A percentile compares a stretch with the other conserved stretches of the same genome.
phyloP scores from a whole-genome alignment of 495 filamentous ascomycete species.

The Penicillium tannophilum region DNA sequence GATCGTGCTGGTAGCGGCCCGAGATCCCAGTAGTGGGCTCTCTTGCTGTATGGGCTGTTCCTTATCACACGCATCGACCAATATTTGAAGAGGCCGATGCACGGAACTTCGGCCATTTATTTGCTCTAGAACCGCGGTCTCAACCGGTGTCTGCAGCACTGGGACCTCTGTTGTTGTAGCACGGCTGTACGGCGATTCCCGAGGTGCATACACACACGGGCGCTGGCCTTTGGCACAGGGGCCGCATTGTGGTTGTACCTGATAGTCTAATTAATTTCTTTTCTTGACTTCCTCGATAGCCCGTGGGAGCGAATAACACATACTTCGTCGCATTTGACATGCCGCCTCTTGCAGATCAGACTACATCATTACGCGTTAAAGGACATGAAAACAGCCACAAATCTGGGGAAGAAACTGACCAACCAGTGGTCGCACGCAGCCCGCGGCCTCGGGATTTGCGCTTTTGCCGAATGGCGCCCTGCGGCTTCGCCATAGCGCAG shows the following conservation, averaged over 20 bases:
- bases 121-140: background rate
- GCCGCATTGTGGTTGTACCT: slow-evolving; percentile 34
- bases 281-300: background rate
- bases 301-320: background rate
- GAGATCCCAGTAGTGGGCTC: background rate
- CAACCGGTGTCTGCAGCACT: background rate
- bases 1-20: background rate
- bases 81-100: slow-evolving; percentile 24
- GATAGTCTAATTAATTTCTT: background rate
- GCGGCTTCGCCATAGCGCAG: slow-evolving; percentile 16
- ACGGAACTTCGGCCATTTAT: background rate
- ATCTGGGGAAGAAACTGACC: slow-evolving; percentile 21
- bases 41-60: slow-evolving; percentile 18
- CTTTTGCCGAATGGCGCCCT: slow-evolving; percentile 23
- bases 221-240: slow-evolving; percentile 36
- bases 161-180: background rate
- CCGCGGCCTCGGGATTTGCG: slow-evolving; percentile 38
- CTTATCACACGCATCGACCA: slow-evolving; percentile 32
- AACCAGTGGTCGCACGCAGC: slow-evolving; percentile 34
- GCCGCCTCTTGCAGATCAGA: slow-evolving; percentile 34
- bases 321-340: slow-evolving; percentile 39
- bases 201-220: slow-evolving; percentile 26
- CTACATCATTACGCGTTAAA: slow-evolving; percentile 15
- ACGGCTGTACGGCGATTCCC: slow-evolving; percentile 1
- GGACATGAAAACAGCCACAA: background rate